A percentile compares a stretch with the other conserved stretches of the same genome.
Conservation (phyloP, 768 basidiomycete genomes). For the Rhodocollybia butyracea region DNA sequence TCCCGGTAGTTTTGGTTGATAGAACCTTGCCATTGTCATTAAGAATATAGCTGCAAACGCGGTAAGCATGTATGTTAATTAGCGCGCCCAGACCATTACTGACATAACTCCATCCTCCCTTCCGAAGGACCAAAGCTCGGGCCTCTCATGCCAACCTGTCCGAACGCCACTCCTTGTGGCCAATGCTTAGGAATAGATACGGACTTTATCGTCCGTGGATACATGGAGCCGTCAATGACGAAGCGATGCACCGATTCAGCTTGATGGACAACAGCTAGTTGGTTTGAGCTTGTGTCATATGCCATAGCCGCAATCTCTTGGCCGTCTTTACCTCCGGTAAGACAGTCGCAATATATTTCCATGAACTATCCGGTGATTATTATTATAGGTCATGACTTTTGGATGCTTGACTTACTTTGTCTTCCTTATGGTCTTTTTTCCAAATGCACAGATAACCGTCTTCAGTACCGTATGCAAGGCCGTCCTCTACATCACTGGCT, state of each 20-base stretch:
- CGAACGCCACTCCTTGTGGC: background rate
- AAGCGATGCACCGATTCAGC: background rate
- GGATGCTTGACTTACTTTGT: background rate
- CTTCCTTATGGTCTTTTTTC: background rate
- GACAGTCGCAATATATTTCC: background rate
- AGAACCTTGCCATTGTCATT: background rate
- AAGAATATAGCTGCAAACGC: background rate
- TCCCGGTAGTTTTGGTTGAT: background rate
- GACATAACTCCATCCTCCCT: slow-evolving; percentile 2
- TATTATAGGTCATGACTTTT: background rate
- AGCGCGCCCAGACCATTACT: background rate
- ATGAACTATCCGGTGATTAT: background rate
- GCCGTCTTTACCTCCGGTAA: background rate
- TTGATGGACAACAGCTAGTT: slow-evolving; percentile 5
- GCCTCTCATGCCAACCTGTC: background rate
- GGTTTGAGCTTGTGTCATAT: background rate
- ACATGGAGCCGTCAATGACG: background rate
- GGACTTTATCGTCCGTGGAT: background rate
- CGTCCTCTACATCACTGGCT: background rate
- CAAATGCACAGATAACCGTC: slow-evolving; percentile 4
- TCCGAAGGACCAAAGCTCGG: slow-evolving; percentile 3
- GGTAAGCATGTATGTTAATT: background rate
- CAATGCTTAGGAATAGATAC: background rate
- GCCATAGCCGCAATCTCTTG: background rate
- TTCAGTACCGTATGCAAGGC: slow-evolving; percentile 1